Conservation (phyloP, 495 filamentous ascomycete species). For the Penicillium silybi region DNA sequence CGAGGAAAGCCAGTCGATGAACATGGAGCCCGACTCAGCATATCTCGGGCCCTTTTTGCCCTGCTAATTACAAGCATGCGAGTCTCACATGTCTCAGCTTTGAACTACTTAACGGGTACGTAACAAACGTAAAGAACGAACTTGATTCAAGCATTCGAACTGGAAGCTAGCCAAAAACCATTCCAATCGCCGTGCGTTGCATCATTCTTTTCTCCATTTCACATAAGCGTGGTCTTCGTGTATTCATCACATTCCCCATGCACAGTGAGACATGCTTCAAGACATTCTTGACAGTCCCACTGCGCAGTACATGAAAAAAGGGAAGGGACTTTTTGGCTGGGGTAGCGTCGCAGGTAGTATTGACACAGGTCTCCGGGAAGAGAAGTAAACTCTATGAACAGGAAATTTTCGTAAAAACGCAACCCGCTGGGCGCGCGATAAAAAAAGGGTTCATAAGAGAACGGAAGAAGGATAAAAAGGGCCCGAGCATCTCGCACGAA, state of each 20-base stretch:
- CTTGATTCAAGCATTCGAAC: neutral
- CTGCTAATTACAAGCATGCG: neutral
- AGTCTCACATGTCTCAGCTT: neutral
- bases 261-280: neutral
- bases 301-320: neutral
- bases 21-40: neutral
- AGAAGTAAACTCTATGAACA: constrained; percentile 20
- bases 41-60: neutral
- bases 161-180: neutral
- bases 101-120: too few relatives aligned
- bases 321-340: neutral
- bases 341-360: constrained; percentile 18
- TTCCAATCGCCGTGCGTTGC: neutral
- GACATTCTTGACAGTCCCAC: neutral
- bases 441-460: neutral
- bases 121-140: neutral
- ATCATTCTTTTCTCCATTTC: neutral
- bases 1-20: neutral
- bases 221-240: constrained; percentile 1
- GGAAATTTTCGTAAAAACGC: constrained; percentile 3
- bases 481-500: neutral
- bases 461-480: neutral
- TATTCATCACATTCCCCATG: neutral
- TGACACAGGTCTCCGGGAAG: constrained; percentile 16
- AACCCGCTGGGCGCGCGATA: neutral